A percentile compares a stretch with the other conserved stretches of the same genome.
These are phyloP conservation scores for Endotrypanum monterogeii DNA, from an alignment of 208 protist species.

Conservation along the genomic window DNA sequence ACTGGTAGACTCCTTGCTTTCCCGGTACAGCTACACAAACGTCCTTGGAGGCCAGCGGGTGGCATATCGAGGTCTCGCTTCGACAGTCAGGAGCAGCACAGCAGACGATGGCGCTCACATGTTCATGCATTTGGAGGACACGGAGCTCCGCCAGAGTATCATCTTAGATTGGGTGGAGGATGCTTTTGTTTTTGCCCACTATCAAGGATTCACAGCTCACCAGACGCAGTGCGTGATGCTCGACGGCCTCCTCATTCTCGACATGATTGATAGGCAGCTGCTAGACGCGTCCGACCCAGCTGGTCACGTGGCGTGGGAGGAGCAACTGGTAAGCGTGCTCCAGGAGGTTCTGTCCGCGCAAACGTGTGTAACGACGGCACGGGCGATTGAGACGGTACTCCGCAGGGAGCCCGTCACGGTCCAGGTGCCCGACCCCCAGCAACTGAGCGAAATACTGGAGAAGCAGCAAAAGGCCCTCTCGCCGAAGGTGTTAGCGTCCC, in stretches of 20 bases:
- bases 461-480: constrained; percentile 49
- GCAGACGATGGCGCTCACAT: constrained; percentile 3
- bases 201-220: constrained; percentile 43
- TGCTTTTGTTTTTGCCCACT: constrained; percentile 45
- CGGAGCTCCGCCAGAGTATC: constrained; percentile 44
- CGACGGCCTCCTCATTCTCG: constrained; percentile 51
- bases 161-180: constrained; percentile 83
- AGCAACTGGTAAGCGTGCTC: constrained; percentile 33
- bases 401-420: constrained; percentile 26
- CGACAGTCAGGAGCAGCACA: not conserved
- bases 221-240: constrained; percentile 77
- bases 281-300: constrained; percentile 16
- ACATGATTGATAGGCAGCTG: constrained; percentile 29
- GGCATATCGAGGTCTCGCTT: not conserved
- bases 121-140: constrained; percentile 40
- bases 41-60: not conserved
- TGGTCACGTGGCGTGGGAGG: constrained; percentile 19
- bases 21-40: constrained; percentile 13
- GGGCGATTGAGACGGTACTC: constrained; percentile 34
- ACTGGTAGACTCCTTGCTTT: constrained; percentile 24
- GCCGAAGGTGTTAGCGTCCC: constrained; percentile 45
- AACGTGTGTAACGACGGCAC: constrained; percentile 41
- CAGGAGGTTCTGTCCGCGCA: constrained; percentile 52
- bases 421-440: constrained; percentile 53
- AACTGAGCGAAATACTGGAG: constrained; percentile 45